Evolutionary conservation across 208 protist genomes (phyloP), one percentile per base, ranked within the genome.

Genomic region (Trichomonas tenax): DNA sequence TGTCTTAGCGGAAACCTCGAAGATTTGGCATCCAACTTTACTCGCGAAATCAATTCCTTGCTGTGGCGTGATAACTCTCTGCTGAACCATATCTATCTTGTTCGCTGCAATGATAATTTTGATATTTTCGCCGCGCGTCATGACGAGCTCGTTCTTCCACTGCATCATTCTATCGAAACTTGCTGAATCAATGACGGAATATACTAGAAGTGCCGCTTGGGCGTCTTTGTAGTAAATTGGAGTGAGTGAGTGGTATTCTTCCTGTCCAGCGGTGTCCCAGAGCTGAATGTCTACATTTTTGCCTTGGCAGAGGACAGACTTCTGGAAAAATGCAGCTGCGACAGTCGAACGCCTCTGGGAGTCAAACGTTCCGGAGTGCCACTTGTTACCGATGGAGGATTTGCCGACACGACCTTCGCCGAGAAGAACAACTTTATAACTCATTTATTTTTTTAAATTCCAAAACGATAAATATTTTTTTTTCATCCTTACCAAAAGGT

Each of bases 161-260:
- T 93, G 86, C 41, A 93, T 44, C 86, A 93, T 93, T 48, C 86
- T 34, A 4, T 93, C 86, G 31, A 93, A 93, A 23, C 40, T 48
- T 38, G 17, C 31, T 38, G 41, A 44, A 40, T 93, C 36, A 41
- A 40, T 51, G 1, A 93, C 86, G 10, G 23, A 34, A 93, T 93
- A 93, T 34, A 93, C 44, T 17, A 93, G 44, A 34, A 93, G 40
- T 17, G 86, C 86, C n/a, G 86, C 86, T 51, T 93, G 40, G 8
- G 86, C 86, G 10, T 93, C 86, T 93, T 93, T 93, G 44, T 93
- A 93, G 31, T 93, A 93, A 93, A 93, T 93, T 21, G 86, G 86
- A 26, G 86, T 41, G 31, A 93, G 15, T 34, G 86, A 41, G 15
- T 93, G 86, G 46, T 93, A 93, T 93, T 51, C 86, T 58, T 93